Percentiles rank a stretch among this genome's conserved stretches.
Evolutionary conservation across 2,329 filamentous ascomycete species (phyloP).

Genomic region (Juglanconis oblonga): DNA sequence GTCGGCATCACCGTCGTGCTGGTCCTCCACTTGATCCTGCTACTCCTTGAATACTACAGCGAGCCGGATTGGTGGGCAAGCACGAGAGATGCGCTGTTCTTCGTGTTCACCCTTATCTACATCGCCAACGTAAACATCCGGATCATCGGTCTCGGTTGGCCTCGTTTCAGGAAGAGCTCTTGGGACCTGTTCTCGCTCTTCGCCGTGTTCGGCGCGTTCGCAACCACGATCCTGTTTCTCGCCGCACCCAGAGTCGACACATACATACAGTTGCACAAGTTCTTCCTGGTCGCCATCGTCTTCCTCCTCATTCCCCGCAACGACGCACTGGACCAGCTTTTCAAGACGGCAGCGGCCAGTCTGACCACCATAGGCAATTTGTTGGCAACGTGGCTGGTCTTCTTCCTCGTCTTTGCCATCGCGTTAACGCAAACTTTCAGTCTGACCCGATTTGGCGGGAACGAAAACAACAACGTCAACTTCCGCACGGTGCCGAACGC

Average conservation of each 20-base stretch:
- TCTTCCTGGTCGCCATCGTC: conserved; percentile 87
- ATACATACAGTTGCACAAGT: conserved; percentile 83
- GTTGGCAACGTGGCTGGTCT: conserved; percentile 92
- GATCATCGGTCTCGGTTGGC: conserved; percentile 86
- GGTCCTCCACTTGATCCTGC: conserved; percentile 75
- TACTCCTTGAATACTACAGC: conserved; percentile 82
- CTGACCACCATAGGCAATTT: conserved; percentile 86
- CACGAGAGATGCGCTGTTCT: conserved; percentile 72
- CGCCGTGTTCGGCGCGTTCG: conserved; percentile 74
- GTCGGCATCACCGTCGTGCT: conserved; percentile 74
- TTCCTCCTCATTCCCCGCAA: conserved; percentile 92
- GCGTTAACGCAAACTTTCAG: conserved; percentile 95
- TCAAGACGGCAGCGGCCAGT: conserved; percentile 97
- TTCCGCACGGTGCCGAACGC: conserved; percentile 93
- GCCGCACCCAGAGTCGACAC: conserved; percentile 55
- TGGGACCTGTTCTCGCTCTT: conserved; percentile 92
- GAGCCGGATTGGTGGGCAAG: conserved; percentile 70
- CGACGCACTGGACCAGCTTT: conserved; percentile 94
- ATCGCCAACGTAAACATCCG: conserved; percentile 79
- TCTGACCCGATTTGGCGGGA: conserved; percentile 77
- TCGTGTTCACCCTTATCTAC: conserved; percentile 79
- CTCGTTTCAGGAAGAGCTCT: conserved; percentile 84
- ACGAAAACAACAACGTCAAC: conserved; percentile 78
- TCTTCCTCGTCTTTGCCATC: conserved; percentile 95
- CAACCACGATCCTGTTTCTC: conserved; percentile 76